Conservation (phyloP, 75 land plant species). For the Cryptomeria japonica region DNA sequence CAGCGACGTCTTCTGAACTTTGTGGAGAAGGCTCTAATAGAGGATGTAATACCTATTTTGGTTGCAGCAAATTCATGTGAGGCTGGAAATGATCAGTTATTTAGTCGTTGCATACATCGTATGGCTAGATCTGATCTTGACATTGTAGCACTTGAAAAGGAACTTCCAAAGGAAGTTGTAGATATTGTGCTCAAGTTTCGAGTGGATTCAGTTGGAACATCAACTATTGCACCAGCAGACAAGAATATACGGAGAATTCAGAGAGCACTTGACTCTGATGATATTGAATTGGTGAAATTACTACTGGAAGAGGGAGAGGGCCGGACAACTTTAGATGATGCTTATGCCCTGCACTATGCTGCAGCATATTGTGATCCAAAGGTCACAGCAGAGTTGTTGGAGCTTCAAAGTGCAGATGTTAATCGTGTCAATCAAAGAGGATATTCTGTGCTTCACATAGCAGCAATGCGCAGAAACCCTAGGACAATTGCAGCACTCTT, state of each 20-base stretch:
- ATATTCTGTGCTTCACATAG: constrained; percentile 62
- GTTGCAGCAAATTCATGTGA: constrained; percentile 43
- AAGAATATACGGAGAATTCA: constrained; percentile 69
- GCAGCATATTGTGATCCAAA: constrained; percentile 63
- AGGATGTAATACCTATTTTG: constrained; percentile 77
- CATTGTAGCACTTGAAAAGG: constrained; percentile 59
- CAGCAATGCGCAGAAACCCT: constrained; percentile 56
- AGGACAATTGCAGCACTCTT: constrained; percentile 38
- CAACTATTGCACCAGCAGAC: constrained; percentile 17
- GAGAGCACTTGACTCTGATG: constrained; percentile 73
- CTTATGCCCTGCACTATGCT: constrained; percentile 65
- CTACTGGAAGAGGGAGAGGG: constrained; percentile 40
- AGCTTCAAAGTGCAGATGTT: constrained; percentile 43
- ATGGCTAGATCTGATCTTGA: constrained; percentile 67
- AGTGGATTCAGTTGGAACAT: background rate
- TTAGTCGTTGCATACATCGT: constrained; percentile 41
- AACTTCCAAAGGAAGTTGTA: constrained; percentile 51
- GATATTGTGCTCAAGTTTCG: constrained; percentile 33
- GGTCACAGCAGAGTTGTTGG: constrained; percentile 42
- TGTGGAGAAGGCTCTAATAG: constrained; percentile 58
- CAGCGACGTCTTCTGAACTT: constrained; percentile 78
- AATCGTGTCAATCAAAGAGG: constrained; percentile 50
- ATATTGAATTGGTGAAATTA: constrained; percentile 57
- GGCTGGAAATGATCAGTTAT: constrained; percentile 29
- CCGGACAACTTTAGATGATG: constrained; percentile 38